Evolutionary conservation across 1,284 basidiomycete species (phyloP).

Genomic region (Irpex rosettiformis): DNA sequence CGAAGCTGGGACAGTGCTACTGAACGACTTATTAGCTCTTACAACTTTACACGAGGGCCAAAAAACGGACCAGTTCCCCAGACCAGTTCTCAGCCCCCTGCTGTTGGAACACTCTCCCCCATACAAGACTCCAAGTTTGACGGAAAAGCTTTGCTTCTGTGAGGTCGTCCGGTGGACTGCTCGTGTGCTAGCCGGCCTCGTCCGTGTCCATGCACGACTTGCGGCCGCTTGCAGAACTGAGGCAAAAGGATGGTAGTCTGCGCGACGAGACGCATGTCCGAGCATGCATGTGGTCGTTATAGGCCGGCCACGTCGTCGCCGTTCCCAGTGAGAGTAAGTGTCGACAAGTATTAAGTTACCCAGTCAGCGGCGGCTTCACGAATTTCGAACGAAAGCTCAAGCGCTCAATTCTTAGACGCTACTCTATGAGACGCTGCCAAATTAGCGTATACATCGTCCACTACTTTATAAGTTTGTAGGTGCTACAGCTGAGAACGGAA

Average conservation of each 20-base stretch:
- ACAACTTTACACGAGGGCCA: neutral
- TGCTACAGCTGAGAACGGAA: neutral
- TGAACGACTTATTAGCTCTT: neutral
- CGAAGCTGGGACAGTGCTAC: neutral
- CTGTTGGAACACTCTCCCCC: neutral
- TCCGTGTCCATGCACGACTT: conserved; percentile 43
- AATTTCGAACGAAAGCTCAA: neutral
- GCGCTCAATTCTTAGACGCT: too few relatives aligned
- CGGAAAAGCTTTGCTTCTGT: neutral
- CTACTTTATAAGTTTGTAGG: neutral
- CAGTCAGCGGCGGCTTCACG: neutral
- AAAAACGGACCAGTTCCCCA: neutral
- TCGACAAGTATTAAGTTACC: neutral
- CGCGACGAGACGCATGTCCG: conserved; percentile 45
- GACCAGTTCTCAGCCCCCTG: neutral
- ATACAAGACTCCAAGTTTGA: neutral
- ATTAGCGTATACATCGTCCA: neutral
- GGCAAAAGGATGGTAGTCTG: conserved; percentile 29
- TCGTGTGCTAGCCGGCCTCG: conserved; percentile 25
- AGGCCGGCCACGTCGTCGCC: neutral
- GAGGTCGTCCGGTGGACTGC: conserved; percentile 17
- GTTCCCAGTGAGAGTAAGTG: neutral
- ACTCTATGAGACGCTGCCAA: too few relatives aligned
- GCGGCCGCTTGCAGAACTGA: conserved; percentile 48
- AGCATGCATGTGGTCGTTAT: conserved; percentile 51